A percentile compares a stretch with the other conserved stretches of the same genome.
These are phyloP conservation scores for Millerozyma miso DNA, from an alignment of 805 yeast genomes.

Conservation along the genomic window DNA sequence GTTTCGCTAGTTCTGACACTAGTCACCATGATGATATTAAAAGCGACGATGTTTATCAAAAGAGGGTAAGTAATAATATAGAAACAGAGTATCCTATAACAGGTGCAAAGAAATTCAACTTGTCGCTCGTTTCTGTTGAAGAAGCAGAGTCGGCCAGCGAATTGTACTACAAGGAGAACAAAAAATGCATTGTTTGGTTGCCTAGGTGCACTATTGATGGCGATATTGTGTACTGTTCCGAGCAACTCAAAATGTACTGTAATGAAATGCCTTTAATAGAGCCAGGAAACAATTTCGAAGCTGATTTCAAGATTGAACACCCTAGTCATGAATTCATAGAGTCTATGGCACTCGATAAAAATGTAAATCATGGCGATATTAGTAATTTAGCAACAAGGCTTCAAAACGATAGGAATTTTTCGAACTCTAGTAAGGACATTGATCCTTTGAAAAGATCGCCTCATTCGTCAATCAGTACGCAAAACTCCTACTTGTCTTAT, in stretches of 20 bases:
- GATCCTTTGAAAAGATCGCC: conserved; percentile 37
- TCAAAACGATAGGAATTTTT: neutral
- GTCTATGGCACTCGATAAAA: neutral
- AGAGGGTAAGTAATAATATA: neutral
- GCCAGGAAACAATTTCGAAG: conserved; percentile 14
- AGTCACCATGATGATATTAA: conserved; percentile 12
- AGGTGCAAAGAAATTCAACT: neutral
- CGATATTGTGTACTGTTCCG: conserved; percentile 55
- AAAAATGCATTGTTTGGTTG: conserved; percentile 46
- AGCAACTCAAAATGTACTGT: conserved; percentile 56
- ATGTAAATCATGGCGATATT: neutral
- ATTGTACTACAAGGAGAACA: conserved; percentile 16
- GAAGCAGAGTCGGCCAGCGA: conserved; percentile 27
- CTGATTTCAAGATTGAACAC: conserved; percentile 18
- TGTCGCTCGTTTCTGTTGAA: conserved; percentile 10
- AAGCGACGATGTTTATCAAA: neutral
- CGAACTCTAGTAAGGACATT: conserved; percentile 7
- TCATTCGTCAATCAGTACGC: conserved; percentile 26
- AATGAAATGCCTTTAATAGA: conserved; percentile 51
- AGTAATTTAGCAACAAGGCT: neutral
- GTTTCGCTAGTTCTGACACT: conserved; percentile 45
- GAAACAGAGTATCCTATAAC: neutral
- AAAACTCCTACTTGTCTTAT: conserved; percentile 22
- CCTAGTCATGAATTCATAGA: conserved; percentile 12
- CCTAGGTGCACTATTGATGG: conserved; percentile 56